Evolutionary conservation across 176 grass and related monocot species (phyloP).

Genomic region (Eragrostis nindensis): DNA sequence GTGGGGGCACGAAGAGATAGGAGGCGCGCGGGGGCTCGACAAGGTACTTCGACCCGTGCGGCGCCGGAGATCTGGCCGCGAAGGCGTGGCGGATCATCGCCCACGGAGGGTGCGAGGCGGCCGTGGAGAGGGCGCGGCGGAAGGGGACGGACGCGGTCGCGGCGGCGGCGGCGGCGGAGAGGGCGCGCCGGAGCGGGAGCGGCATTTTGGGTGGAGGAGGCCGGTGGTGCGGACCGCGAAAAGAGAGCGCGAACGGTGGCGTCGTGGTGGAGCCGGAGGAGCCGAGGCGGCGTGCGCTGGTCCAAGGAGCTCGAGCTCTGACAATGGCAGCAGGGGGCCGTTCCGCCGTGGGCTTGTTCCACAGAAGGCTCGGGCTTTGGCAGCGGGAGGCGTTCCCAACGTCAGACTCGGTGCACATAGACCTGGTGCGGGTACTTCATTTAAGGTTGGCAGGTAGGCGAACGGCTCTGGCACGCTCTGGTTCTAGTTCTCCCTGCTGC

Average conservation of each 20-base stretch:
- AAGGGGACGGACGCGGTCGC: background rate
- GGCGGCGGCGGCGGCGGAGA: background rate
- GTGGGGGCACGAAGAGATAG: conserved; percentile 12
- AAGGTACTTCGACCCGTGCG: background rate
- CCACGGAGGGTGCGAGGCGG: conserved; percentile 12
- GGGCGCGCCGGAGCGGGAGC: background rate
- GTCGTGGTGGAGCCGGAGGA: background rate
- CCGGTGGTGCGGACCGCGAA: background rate
- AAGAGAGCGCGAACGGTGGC: background rate
- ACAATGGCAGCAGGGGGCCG: background rate
- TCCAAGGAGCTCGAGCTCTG: background rate
- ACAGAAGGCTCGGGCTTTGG: background rate
- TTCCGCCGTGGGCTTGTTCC: background rate
- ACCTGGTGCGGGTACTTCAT: background rate
- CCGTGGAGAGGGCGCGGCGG: conserved; percentile 1
- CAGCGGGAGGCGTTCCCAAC: background rate
- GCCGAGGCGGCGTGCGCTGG: background rate
- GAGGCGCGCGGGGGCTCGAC: background rate
- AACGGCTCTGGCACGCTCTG: no score
- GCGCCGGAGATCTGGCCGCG: background rate
- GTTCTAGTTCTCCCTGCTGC: no score
- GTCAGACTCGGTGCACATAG: background rate
- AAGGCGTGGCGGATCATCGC: background rate
- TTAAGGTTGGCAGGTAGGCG: no score
- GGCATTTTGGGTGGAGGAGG: background rate